Percentiles rank a stretch among this genome's conserved stretches.
These are phyloP conservation scores for Medicago ruthenica DNA, from an alignment of 306 rosid species.

Conservation along the genomic window DNA sequence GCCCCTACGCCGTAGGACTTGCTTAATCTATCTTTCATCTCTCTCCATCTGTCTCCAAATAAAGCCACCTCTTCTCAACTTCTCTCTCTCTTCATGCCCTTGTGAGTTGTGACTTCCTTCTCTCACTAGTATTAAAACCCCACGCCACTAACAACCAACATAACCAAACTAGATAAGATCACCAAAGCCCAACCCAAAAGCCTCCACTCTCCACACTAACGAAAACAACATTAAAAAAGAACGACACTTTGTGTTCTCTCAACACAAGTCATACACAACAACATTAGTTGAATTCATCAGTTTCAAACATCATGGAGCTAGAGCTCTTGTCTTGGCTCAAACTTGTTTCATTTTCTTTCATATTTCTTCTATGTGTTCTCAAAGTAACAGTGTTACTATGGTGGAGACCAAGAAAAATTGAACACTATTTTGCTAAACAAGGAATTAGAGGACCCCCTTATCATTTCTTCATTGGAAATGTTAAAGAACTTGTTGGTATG, in stretches of 20 bases:
- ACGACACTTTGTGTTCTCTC: not conserved
- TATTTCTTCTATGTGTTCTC: constrained; percentile 44
- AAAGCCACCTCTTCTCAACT: constrained; percentile 30
- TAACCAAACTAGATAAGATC: constrained; percentile 56
- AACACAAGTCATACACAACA: not conserved
- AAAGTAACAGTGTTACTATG: constrained; percentile 64
- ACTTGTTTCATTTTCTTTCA: constrained; percentile 39
- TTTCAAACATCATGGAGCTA: constrained; percentile 48
- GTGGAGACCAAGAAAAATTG: constrained; percentile 90
- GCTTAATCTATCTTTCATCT: constrained; percentile 40
- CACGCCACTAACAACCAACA: constrained; percentile 59
- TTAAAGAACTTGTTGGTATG: constrained; percentile 76
- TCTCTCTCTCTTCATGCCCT: constrained; percentile 16
- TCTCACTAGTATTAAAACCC: constrained; percentile 62
- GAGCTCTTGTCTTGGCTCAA: constrained; percentile 56
- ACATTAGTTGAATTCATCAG: not conserved
- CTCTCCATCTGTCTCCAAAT: constrained; percentile 29
- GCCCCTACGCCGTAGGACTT: constrained; percentile 98
- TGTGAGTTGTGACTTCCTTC: not conserved
- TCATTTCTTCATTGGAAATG: constrained; percentile 94
- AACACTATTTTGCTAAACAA: constrained; percentile 75
- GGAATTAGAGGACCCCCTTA: constrained; percentile 97
- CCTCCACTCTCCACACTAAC: constrained; percentile 37
- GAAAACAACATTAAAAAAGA: not conserved
- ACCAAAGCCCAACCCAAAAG: constrained; percentile 37